phyloP scores from a whole-genome alignment of 2,329 filamentous ascomycete genomes.

The Penicillium hesseltinei region DNA sequence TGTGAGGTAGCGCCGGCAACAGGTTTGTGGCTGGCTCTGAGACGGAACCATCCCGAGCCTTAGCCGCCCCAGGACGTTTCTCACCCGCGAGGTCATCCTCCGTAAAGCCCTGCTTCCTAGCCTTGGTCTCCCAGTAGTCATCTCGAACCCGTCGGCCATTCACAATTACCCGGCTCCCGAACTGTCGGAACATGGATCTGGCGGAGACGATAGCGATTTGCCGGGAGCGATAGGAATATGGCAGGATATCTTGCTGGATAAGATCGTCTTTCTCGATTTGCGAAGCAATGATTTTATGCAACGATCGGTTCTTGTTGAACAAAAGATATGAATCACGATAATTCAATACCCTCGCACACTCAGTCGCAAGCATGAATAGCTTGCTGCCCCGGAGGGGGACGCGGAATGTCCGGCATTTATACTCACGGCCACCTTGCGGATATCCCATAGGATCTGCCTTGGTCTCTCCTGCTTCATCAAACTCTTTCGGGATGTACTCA shows the following conservation, averaged over 20 bases:
- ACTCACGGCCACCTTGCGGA: conserved; percentile 77
- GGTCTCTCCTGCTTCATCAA: conserved; percentile 88
- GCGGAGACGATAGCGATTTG: conserved; percentile 98
- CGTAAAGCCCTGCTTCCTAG: conserved; percentile 94
- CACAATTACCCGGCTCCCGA: conserved; percentile 88
- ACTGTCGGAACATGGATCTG: conserved; percentile 97
- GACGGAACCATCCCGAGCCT: conserved; percentile 77
- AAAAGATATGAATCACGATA: conserved; percentile 97
- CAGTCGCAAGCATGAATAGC: conserved; percentile 97
- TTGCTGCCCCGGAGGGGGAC: conserved; percentile 89
- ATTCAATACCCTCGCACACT: conserved; percentile 88
- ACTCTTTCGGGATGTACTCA: conserved; percentile 91
- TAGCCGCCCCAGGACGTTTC: conserved; percentile 88
- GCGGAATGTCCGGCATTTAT: conserved; percentile 88
- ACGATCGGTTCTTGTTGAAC: conserved; percentile 96
- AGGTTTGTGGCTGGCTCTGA: conserved; percentile 62
- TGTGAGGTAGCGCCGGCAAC: conserved; percentile 65
- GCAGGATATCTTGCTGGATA: conserved; percentile 89
- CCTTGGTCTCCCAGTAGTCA: conserved; percentile 98
- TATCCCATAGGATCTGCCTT: conserved; percentile 86
- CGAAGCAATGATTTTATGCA: conserved; percentile 96
- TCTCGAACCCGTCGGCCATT: conserved; percentile 89
- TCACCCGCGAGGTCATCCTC: conserved; percentile 94
- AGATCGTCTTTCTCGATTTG: conserved; percentile 96
- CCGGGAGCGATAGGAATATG: conserved; percentile 95